These are phyloP conservation scores for Rhodotorula graminis DNA, from an alignment of 768 basidiomycete genomes.

Conservation along the genomic window DNA sequence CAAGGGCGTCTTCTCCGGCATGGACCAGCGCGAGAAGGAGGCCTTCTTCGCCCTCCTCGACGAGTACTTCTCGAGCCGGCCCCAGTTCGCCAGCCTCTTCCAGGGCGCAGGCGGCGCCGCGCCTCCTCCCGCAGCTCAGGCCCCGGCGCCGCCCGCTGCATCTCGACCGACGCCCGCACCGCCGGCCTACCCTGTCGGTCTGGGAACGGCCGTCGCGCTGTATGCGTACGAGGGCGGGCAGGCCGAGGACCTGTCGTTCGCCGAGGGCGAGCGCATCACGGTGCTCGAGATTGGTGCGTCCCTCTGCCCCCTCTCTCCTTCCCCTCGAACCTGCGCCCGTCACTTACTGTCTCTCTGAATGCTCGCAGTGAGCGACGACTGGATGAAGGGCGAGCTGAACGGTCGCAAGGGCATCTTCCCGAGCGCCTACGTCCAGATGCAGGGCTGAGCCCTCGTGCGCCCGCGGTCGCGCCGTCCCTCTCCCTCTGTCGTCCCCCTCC, in stretches of 20 bases:
- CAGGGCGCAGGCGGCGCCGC: not conserved
- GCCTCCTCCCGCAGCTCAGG: not conserved
- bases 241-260: constrained; percentile 48
- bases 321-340: constrained; percentile 39
- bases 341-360: too few species aligned
- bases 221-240: constrained; percentile 24
- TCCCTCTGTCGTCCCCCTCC: too few species aligned
- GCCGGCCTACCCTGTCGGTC: not conserved
- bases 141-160: not conserved
- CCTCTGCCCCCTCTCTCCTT: not conserved
- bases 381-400: constrained; percentile 49
- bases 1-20: constrained; percentile 12
- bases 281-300: constrained; percentile 30
- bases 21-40: constrained; percentile 13
- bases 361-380: constrained; percentile 47
- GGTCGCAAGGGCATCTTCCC: constrained; percentile 49
- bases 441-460: not conserved
- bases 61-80: constrained; percentile 9
- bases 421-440: constrained; percentile 36
- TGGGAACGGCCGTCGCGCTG: constrained; percentile 18
- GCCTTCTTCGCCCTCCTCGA: constrained; percentile 36
- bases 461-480: too few species aligned
- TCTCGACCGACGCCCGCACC: not conserved
- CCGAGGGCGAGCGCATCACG: constrained; percentile 46
- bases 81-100: constrained; percentile 20